Evolutionary conservation across 768 basidiomycete genomes (phyloP), one percentile per base, ranked within the genome.

Genomic region (Russula earlei): DNA sequence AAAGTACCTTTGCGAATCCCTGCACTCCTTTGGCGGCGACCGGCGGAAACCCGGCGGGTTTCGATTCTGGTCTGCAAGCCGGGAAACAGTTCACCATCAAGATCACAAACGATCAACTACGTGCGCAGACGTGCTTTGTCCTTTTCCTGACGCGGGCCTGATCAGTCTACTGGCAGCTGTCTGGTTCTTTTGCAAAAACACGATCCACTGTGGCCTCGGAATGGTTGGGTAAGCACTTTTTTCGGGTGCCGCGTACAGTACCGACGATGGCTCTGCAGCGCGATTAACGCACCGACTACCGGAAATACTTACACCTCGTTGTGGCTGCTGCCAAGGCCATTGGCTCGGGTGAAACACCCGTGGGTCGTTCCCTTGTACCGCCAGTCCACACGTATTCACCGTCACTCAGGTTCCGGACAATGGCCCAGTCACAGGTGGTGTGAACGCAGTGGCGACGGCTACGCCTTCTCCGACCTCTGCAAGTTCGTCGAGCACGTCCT

Each of bases 121-220:
- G 29, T 31, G 9, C 4, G 29, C 29, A 31, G 29, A 31, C 29
- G 9, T 31, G n/a, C 29, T 9, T 31, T 31, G 9, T 31, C 29
- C 5, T 31, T 31, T 9, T 31, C 29, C 29, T 31, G 9, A 31
- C 29, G 29, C 9, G 29, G n/a, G 29, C 9, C 5, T 31, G 9
- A 31, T 31, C 29, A 31, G 9, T 31, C 29, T 9, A 9, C 29
- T 9, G 29, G 9, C 29, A 31, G 29, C 29, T 9, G 29, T 82
- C 54, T 82, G 75, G 75, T 80, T 75, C 75, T 75, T 75, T 64
- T 80, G 79, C 71, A 78, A 79, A 65, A 66, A 70, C 54, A 49
- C 63, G 12, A 41, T 34, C 3, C 79, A 81, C 64, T 81, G 80
- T 61, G 75, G 74, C n/a, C 50, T 71, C 56, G 79, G 79, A 22